Evolutionary conservation across 306 rosid species (phyloP).

Genomic region (Parietaria judaica): DNA sequence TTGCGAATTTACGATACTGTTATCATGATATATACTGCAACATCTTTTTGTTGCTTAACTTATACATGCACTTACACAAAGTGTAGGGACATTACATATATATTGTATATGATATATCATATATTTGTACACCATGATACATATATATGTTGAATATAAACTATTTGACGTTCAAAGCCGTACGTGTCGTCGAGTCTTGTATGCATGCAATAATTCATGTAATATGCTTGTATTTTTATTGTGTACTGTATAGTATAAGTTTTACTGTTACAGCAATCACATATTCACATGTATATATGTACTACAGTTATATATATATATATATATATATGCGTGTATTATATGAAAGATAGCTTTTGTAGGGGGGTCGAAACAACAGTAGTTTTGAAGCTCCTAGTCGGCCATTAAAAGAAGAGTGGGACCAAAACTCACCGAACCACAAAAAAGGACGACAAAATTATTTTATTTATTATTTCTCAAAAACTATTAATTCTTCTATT

Average conservation of each 20-base stretch:
- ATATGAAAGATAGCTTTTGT: no score
- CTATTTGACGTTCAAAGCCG: no score
- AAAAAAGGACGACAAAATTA: constrained; percentile 30
- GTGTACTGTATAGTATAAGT: no score
- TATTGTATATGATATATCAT: background rate
- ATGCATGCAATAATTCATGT: no score
- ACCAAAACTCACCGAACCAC: constrained; percentile 52
- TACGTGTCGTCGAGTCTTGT: no score
- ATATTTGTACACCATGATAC: background rate
- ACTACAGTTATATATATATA: background rate
- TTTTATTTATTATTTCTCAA: background rate
- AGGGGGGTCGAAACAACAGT: constrained; percentile 45
- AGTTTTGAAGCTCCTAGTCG: constrained; percentile 28
- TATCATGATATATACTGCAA: background rate
- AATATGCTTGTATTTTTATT: no score
- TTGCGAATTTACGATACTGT: background rate
- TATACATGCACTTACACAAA: constrained; percentile 2
- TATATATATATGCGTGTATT: background rate
- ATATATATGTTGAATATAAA: background rate
- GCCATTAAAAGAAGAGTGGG: constrained; percentile 53
- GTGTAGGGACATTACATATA: background rate
- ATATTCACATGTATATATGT: background rate
- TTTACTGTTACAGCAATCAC: background rate
- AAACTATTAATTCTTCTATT: constrained; percentile 1
- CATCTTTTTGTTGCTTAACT: background rate